Base-by-base conservation (phyloP, 805 yeast genomes). In the Candida taoyuanica region DNA sequence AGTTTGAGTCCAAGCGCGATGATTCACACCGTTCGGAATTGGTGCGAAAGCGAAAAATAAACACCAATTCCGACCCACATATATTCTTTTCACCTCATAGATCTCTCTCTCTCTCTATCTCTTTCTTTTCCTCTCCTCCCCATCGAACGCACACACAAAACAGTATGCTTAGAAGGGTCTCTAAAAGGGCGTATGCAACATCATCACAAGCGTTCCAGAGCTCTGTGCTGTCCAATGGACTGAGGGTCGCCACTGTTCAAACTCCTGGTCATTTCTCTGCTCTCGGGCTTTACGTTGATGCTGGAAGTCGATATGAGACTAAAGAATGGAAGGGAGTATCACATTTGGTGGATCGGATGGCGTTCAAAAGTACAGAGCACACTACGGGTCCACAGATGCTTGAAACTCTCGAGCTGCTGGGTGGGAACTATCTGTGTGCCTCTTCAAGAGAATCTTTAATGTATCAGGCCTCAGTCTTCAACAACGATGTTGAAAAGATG, bases 391-490 rank as follows among this genome's bases (percentile, higher is more conserved):
- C 70, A 30, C 73, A 81, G 36, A 85, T 93, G 86, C 71, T 85
- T 48, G 82, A 82, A 47, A 73, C 72, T 16, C 66, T 93, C 45
- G 88, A 87, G 40, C 68, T 76, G 26, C 62, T 93, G 41, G 98
- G 98, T 34, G 98, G 98, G 12, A 91, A 88, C 59, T 88, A 84
- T 62, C 89, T 86, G 78, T 85, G 95, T 55, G 82, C 95, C 1
- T 83, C 96, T 0, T 85, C 94, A 7, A 73, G 98, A 55, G 98
- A 93, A 60, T 75, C 94, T 4, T 72, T 91, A 67, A 76, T 91
- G 65, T 93, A 93, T 61, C 98, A 93, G 62, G 94, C 97, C 1
- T 81, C 95, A 3, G 95, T 88, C 1, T 91, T 93, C 71, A 89
- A 89, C 58, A 70, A 72, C 31, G 96, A 89, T 55, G 79, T 83